Evolutionary conservation across 164 flowering plant species (phyloP), one percentile per base, ranked within the genome.

Genomic region (Macadamia integrifolia): DNA sequence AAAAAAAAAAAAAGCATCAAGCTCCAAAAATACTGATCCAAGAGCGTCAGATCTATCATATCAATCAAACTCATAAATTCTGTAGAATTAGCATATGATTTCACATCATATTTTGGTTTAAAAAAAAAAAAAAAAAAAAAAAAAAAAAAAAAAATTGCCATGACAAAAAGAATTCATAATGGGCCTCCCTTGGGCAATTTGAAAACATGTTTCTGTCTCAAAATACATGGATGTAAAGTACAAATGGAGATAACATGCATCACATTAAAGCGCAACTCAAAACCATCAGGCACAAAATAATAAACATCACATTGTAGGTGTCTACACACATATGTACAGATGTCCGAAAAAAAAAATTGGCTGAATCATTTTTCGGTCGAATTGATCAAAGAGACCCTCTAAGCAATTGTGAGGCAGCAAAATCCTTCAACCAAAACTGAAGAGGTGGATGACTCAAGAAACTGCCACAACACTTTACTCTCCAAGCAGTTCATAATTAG

Each of bases 381-480:
- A 46, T 1, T 46, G 50, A 46, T 9, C 7, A 9, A 11, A 46
- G 50, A 46, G 8, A 3, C 50, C 9, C 50, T 0, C 6, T 11
- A 46, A 8, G 12, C 13, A 11, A 1, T 46, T 11, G 50, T 9
- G 1, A 3, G 9, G 50, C 50, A 46, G 29, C 18, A 1, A 40
- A 49, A 13, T 58, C 62, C 60, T 62, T 60, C 44, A 1, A 15
- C 17, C 17, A 56, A 44, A 30, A 18, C 13, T 61, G 42, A 66
- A 44, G 58, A 58, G 67, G 61, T 63, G 62, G 28, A 3, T 46
- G 48, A 64, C 77, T 87, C 86, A 89, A 18, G 90, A 81, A 70
- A 80, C 46, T 42, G 83, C 82, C n/a, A 81, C 66, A 58, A 74
- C 59, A 23, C 66, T 62, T 63, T 72, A 72, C 29, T 35, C 68